Percentiles rank a stretch among this genome's conserved stretches.
These are phyloP conservation scores for Hypsizygus marmoreus DNA, from an alignment of 768 basidiomycete genomes.

Conservation along the genomic window DNA sequence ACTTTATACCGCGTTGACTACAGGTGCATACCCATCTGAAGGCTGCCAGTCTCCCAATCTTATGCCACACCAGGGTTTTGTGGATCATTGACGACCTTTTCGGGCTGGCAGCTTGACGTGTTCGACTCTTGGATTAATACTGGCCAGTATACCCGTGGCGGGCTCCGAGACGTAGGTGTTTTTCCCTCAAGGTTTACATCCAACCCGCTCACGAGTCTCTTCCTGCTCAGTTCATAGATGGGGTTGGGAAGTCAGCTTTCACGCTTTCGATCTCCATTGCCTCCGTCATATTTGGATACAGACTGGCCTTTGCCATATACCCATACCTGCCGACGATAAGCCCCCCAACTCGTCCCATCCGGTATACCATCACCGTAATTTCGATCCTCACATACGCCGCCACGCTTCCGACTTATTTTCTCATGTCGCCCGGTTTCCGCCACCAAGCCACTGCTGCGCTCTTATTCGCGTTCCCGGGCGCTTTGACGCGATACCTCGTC, in stretches of 20 bases:
- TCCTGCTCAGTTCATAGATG: slow-evolving; percentile 77
- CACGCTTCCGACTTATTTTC: slow-evolving; percentile 77
- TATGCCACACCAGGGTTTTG: slow-evolving; percentile 72
- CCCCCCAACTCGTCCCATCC: slow-evolving; percentile 45
- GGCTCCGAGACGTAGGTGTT: slow-evolving; percentile 70
- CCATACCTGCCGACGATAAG: slow-evolving; percentile 43
- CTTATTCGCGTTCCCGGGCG: slow-evolving; percentile 87
- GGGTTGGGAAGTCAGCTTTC: slow-evolving; percentile 75
- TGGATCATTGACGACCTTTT: slow-evolving; percentile 96
- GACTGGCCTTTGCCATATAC: slow-evolving; percentile 48
- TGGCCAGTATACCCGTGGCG: slow-evolving; percentile 51
- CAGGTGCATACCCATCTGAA: slow-evolving; percentile 49
- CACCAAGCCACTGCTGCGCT: slow-evolving; percentile 84
- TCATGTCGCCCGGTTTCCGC: slow-evolving; percentile 67
- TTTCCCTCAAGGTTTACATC: slow-evolving; percentile 1
- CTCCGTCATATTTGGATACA: slow-evolving; percentile 75
- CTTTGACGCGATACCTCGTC: slow-evolving; percentile 80
- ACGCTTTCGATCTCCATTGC: slow-evolving; percentile 78
- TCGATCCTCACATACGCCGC: slow-evolving; percentile 73
- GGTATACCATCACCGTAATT: slow-evolving; percentile 52
- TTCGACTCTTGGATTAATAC: slow-evolving; percentile 86
- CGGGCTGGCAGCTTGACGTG: slow-evolving; percentile 89
- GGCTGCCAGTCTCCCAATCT: background rate
- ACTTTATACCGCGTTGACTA: slow-evolving; percentile 84
- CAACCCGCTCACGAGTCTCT: slow-evolving; percentile 1